Evolutionary conservation across 371 early-diverging fungal genomes (phyloP).

Genomic region (Mucor sp.): DNA sequence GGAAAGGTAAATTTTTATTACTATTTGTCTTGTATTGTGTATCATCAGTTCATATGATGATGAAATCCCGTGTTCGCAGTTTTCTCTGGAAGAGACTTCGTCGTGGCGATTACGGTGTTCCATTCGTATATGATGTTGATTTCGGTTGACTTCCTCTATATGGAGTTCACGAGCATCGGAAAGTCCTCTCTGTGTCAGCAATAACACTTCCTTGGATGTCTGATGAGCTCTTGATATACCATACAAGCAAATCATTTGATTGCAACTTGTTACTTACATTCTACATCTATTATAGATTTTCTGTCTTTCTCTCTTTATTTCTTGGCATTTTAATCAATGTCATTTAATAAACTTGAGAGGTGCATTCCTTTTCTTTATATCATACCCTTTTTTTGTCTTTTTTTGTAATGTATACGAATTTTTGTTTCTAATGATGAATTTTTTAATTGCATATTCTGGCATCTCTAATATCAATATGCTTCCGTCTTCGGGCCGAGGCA

Average conservation of each 20-base stretch:
- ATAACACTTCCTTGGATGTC: conserved; percentile 46
- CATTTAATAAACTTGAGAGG: conserved; percentile 5
- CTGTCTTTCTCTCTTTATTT: conserved; percentile 2
- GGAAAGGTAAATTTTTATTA: background rate
- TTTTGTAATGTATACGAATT: conserved; percentile 10
- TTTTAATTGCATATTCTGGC: conserved; percentile 33
- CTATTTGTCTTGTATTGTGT: background rate
- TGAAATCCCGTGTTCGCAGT: conserved; percentile 46
- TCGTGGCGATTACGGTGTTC: conserved; percentile 18
- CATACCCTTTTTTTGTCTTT: conserved; percentile 1
- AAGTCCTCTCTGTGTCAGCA: conserved; percentile 33
- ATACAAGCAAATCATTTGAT: background rate
- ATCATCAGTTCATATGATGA: conserved; percentile 27
- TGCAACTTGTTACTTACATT: conserved; percentile 6
- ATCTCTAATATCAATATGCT: conserved; percentile 38
- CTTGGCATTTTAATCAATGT: background rate
- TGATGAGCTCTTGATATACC: conserved; percentile 19
- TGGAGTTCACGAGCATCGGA: conserved; percentile 1
- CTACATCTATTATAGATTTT: background rate
- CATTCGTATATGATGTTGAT: background rate
- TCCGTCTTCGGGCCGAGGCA: conserved; percentile 33
- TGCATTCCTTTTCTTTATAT: background rate
- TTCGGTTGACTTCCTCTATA: background rate
- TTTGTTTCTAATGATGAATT: conserved; percentile 25
- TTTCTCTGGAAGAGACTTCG: conserved; percentile 37